Base-by-base conservation (phyloP, 2,329 filamentous ascomycete genomes). In the Clonostachys byssicola region DNA sequence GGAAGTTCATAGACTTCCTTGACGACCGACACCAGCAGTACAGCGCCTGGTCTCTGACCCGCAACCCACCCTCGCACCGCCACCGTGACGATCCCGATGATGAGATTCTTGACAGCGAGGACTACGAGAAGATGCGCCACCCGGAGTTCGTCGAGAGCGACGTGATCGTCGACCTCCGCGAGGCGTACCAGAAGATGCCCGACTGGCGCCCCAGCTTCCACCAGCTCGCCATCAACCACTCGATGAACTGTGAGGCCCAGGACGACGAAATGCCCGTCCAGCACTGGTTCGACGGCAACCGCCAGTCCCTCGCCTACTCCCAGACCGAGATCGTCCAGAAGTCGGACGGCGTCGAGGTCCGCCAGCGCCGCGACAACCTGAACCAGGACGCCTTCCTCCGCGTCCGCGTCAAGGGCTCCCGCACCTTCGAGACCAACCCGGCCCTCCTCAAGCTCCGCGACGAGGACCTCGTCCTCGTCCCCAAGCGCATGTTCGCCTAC, bases 401-500 rank as follows among this genome's bases (percentile, higher is more conserved):
- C 6, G 54, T 55, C 39, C 60, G 66, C 5, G 52, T 59, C n/a
- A 63, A 68, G 52, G 67, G 65, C 30, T 59, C 57, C 10, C 61
- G 63, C 40, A 59, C 53, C 1, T 62, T 63, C 41, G 63, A 69
- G 53, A 58, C 56, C 12, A 62, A 67, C 49, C 57, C 60, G 10
- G 52, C 61, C 43, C 53, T 53, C 2, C 42, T 59, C 6, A 55
- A 61, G 45, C 57, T 61, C 3, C 55, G 54, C 1, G 53, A 59
- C 0, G 58, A 62, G 10, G 57, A 63, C 5, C 50, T 62, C 3
- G 60, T 66, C 1, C 60, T 72, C 2, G 60, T 72, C 0, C 68
- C 68, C 8, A 66, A 64, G 57, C 66, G 67, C 6, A 63, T 72
- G 60, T 71, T 71, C 20, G 66, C 64, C 0, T 72, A 71, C 20